Evolutionary conservation across 495 filamentous ascomycete genomes (phyloP).

Genomic region (Penicillium paxilli): DNA sequence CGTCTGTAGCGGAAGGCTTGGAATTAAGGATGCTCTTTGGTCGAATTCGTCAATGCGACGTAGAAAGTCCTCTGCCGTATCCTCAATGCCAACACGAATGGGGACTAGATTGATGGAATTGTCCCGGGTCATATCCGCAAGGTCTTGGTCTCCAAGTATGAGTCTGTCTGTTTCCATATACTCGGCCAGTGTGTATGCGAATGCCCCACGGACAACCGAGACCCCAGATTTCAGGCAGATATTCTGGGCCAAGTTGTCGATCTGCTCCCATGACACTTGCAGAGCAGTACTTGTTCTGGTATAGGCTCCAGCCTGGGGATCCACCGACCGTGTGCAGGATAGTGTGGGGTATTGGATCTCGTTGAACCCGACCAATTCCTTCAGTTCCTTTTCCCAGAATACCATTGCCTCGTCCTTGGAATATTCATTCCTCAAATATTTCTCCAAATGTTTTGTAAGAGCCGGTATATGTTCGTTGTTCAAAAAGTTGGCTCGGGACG

Average conservation of each 20-base stretch:
- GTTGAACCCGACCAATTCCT: background rate
- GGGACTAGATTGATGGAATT: background rate
- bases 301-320: background rate
- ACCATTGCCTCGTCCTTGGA: background rate
- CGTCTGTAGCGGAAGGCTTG: background rate
- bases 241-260: background rate
- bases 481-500: background rate
- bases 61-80: background rate
- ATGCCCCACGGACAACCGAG: constrained; percentile 6
- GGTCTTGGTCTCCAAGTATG: background rate
- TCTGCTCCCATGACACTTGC: background rate
- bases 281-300: background rate
- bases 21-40: background rate
- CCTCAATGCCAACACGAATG: background rate
- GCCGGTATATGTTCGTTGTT: background rate
- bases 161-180: background rate
- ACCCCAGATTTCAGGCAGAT: background rate
- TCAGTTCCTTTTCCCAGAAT: background rate
- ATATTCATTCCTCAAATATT: background rate
- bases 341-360: background rate
- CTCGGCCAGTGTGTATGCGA: constrained; percentile 7
- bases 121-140: background rate
- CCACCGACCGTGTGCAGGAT: background rate
- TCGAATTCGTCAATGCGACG: background rate
- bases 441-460: background rate